These are phyloP conservation scores for Colletotrichum truncatum DNA, from an alignment of 2,329 filamentous ascomycete species.

Conservation along the genomic window DNA sequence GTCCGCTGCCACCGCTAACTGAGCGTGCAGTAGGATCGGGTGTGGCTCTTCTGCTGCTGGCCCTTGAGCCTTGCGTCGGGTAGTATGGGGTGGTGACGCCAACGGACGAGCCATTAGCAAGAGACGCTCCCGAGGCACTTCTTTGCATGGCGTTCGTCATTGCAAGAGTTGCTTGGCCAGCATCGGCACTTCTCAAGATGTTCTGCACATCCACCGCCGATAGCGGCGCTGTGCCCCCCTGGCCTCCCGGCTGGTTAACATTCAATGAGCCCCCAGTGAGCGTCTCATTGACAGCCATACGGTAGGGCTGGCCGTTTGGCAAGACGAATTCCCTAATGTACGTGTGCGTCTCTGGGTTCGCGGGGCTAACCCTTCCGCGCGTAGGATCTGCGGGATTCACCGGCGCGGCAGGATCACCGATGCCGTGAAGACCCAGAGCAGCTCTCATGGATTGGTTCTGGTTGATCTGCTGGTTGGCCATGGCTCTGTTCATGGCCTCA, in stretches of 20 bases:
- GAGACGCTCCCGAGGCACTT: slow-evolving; percentile 57
- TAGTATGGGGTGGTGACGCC: slow-evolving; percentile 54
- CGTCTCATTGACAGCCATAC: slow-evolving; percentile 32
- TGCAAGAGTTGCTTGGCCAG: slow-evolving; percentile 50
- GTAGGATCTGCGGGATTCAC: slow-evolving; percentile 34
- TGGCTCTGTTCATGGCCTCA: slow-evolving; percentile 52
- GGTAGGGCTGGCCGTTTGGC: slow-evolving; percentile 31
- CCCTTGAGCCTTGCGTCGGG: slow-evolving; percentile 44
- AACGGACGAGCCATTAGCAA: slow-evolving; percentile 48
- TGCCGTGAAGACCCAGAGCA: slow-evolving; percentile 49
- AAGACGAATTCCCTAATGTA: slow-evolving; percentile 27
- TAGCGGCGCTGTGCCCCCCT: slow-evolving; percentile 34
- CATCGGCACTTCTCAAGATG: slow-evolving; percentile 56
- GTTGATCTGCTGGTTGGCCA: slow-evolving; percentile 51
- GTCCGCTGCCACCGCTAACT: slow-evolving; percentile 38
- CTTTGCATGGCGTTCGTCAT: slow-evolving; percentile 61
- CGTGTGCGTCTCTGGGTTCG: slow-evolving; percentile 27
- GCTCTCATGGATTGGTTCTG: slow-evolving; percentile 54
- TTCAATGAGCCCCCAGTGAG: slow-evolving; percentile 17
- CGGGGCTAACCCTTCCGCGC: slow-evolving; percentile 41
- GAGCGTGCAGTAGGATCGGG: slow-evolving; percentile 51
- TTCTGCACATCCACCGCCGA: slow-evolving; percentile 55
- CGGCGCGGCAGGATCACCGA: slow-evolving; percentile 42
- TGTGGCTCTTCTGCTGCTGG: slow-evolving; percentile 56
- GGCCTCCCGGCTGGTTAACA: slow-evolving; percentile 16